phyloP scores from a whole-genome alignment of 768 basidiomycete species.

The Leccinum imitatum region DNA sequence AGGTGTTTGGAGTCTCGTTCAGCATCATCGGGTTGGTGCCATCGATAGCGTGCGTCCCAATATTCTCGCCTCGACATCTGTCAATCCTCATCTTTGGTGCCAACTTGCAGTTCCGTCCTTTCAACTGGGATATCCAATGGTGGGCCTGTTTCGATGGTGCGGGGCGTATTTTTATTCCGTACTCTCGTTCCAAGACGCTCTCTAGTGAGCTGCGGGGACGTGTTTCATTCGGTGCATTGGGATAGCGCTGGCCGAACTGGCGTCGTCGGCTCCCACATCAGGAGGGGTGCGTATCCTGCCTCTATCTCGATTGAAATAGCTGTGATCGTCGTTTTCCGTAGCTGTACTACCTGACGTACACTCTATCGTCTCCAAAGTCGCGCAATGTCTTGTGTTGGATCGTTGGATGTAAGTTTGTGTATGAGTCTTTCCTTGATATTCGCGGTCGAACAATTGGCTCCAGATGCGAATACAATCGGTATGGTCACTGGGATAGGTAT shows the following conservation, averaged over 20 bases:
- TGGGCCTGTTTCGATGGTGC: conserved; percentile 43
- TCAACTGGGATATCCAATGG: conserved; percentile 47
- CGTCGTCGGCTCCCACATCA: conserved; percentile 39
- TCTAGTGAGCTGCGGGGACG: conserved; percentile 36
- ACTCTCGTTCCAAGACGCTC: not conserved
- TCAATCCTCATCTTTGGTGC: not conserved
- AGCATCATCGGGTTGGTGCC: conserved; percentile 67
- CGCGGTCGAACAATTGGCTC: not conserved
- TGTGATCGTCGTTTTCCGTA: conserved; percentile 14
- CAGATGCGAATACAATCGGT: conserved; percentile 52
- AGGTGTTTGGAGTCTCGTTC: conserved; percentile 71
- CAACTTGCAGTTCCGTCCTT: conserved; percentile 38
- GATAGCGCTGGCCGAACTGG: conserved; percentile 38
- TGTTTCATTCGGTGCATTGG: conserved; percentile 38
- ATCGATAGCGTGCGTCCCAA: conserved; percentile 50
- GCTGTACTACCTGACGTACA: conserved; percentile 68
- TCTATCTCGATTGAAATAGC: not conserved
- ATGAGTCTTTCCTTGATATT: not conserved
- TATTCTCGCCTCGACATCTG: conserved; percentile 1
- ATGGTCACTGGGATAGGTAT: conserved; percentile 40
- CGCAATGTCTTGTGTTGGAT: conserved; percentile 64
- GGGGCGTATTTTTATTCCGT: conserved; percentile 30
- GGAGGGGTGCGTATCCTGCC: conserved; percentile 31
- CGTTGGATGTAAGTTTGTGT: conserved; percentile 52
- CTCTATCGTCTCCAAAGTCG: conserved; percentile 50